Conservation (phyloP, 148 eudicot genomes). For the Simmondsia chinensis region DNA sequence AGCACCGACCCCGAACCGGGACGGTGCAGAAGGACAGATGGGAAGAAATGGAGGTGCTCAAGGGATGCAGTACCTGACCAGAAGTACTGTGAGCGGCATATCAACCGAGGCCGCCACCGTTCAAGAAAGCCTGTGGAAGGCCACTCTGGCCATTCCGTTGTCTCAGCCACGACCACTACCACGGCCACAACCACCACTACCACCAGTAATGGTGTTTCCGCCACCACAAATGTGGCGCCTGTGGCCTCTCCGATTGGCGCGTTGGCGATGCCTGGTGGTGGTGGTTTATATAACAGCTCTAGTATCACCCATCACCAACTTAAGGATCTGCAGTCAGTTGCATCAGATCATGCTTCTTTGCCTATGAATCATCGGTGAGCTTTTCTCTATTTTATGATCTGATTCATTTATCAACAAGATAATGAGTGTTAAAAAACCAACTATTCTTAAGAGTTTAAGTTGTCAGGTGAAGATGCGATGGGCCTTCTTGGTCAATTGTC, state of each 20-base stretch:
- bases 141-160: constrained; percentile 6
- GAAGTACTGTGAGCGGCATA: constrained; percentile 23
- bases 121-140: constrained; percentile 36
- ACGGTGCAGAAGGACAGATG: constrained; percentile 22
- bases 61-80: constrained; percentile 20
- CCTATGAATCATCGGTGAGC: not conserved
- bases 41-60: constrained; percentile 30
- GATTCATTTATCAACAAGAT: too few relatives aligned
- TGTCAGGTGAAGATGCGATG: too few relatives aligned
- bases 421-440: too few relatives aligned
- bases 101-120: constrained; percentile 27
- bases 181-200: too few relatives aligned
- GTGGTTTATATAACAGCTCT: constrained; percentile 7
- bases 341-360: not conserved
- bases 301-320: not conserved
- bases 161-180: constrained; percentile 2
- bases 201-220: constrained; percentile 2
- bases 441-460: not conserved
- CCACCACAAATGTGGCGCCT: constrained; percentile 3
- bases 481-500: too few relatives aligned
- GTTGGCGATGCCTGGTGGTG: not conserved
- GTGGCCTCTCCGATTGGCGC: not conserved
- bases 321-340: not conserved
- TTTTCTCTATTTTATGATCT: too few relatives aligned
- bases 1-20: constrained; percentile 26